Conservation (phyloP, 169 alveolate genomes). For the Cryptosporidium xiaoi region DNA sequence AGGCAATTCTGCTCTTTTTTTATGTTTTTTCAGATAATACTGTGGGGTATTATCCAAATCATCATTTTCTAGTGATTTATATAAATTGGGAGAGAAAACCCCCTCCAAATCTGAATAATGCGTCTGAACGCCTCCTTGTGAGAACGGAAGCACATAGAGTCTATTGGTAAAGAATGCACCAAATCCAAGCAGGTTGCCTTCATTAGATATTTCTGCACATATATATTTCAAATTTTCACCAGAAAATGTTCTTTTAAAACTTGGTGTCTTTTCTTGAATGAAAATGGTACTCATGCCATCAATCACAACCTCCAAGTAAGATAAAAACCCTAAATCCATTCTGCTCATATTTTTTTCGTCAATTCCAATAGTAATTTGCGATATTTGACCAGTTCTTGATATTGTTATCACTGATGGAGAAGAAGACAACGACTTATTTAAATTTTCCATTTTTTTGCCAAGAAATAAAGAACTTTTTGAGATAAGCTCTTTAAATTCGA, state of each 20-base stretch:
- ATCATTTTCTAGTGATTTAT: slow-evolving; percentile 11
- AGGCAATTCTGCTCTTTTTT: slow-evolving; percentile 37
- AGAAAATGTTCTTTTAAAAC: slow-evolving; percentile 47
- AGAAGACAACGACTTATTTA: neutral
- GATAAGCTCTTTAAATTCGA: slow-evolving; percentile 33
- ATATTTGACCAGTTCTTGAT: slow-evolving; percentile 41
- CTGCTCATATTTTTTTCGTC: slow-evolving; percentile 30
- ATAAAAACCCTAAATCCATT: slow-evolving; percentile 22
- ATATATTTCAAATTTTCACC: slow-evolving; percentile 54
- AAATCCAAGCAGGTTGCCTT: slow-evolving; percentile 51
- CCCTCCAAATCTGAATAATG: slow-evolving; percentile 48
- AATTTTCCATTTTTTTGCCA: neutral
- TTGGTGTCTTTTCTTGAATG: slow-evolving; percentile 20
- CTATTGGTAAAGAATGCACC: slow-evolving; percentile 47
- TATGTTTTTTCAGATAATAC: slow-evolving; percentile 20
- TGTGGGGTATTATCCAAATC: slow-evolving; percentile 6
- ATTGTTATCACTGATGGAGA: slow-evolving; percentile 31
- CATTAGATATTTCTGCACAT: slow-evolving; percentile 55
- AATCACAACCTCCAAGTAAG: slow-evolving; percentile 52
- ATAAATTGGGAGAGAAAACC: slow-evolving; percentile 7
- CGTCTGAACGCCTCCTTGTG: slow-evolving; percentile 59
- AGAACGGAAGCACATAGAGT: slow-evolving; percentile 33
- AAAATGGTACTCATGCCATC: slow-evolving; percentile 50
- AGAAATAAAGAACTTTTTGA: slow-evolving; percentile 25
- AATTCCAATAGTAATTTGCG: slow-evolving; percentile 54